Evolutionary conservation across 441 rosid species (phyloP).

Genomic region (Viola pubescens): DNA sequence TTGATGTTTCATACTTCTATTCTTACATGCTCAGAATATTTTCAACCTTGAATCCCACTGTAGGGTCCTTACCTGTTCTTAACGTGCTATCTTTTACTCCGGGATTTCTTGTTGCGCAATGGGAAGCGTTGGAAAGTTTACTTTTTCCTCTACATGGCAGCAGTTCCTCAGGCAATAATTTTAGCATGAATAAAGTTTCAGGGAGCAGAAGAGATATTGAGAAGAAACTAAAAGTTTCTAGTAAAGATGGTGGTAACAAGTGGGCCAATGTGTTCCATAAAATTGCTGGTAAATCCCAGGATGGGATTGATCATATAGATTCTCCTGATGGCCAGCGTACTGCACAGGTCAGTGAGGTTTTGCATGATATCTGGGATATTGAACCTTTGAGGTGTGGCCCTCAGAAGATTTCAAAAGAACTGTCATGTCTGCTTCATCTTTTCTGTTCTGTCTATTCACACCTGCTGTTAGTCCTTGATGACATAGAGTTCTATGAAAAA

Average conservation of each 20-base stretch:
- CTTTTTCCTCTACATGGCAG: conserved; percentile 36
- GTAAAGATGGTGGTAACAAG: conserved; percentile 58
- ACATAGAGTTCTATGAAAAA: conserved; percentile 94
- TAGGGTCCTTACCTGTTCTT: conserved; percentile 76
- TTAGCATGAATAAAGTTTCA: conserved; percentile 26
- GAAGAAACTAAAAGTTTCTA: conserved; percentile 43
- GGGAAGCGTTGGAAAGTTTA: conserved; percentile 58
- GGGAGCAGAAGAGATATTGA: conserved; percentile 32
- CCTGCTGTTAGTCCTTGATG: conserved; percentile 94
- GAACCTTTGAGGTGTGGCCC: conserved; percentile 67
- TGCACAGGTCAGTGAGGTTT: conserved; percentile 34
- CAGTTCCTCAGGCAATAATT: conserved; percentile 18
- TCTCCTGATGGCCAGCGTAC: conserved; percentile 30
- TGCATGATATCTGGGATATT: conserved; percentile 65
- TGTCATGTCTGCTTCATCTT: conserved; percentile 73
- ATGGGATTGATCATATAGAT: conserved; percentile 29
- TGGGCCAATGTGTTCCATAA: conserved; percentile 70
- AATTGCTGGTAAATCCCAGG: conserved; percentile 66
- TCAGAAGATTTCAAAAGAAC: conserved; percentile 62
- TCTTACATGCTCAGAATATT: conserved; percentile 81
- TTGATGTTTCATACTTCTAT: conserved; percentile 74
- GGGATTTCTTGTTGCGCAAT: conserved; percentile 60
- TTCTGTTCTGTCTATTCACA: conserved; percentile 92
- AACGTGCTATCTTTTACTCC: conserved; percentile 91
- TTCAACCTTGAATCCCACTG: conserved; percentile 48